phyloP scores from a whole-genome alignment of 192 early-diverging fungal species.

The Oehlia diaphana region DNA sequence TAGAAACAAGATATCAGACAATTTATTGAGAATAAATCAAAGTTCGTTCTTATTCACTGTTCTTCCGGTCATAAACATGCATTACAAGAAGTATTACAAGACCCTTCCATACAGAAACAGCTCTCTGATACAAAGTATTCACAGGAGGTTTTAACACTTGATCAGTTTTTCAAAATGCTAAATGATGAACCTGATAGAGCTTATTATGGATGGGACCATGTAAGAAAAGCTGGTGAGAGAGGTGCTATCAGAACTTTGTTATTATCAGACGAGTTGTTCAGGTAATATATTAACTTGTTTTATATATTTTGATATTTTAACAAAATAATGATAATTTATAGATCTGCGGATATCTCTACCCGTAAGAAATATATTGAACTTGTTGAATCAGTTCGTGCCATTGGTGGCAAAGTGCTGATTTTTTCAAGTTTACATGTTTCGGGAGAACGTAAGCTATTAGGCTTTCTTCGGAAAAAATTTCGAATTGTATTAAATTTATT shows the following conservation, averaged over 20 bases:
- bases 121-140: conserved; percentile 93
- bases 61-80: conserved; percentile 97
- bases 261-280: conserved; percentile 92
- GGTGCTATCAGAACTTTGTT: conserved; percentile 87
- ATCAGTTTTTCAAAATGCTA: conserved; percentile 89
- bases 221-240: conserved; percentile 77
- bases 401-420: conserved; percentile 78
- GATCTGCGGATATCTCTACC: conserved; percentile 81
- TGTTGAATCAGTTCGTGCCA: conserved; percentile 76
- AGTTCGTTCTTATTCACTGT: conserved; percentile 88
- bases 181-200: conserved; percentile 86
- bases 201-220: conserved; percentile 90
- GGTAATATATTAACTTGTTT: conserved; percentile 39
- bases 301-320: conserved; percentile 19
- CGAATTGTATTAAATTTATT: not conserved
- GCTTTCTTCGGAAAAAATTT: too few species aligned
- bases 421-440: conserved; percentile 94
- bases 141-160: conserved; percentile 77
- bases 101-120: conserved; percentile 73
- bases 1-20: conserved; percentile 78
- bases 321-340: conserved; percentile 28
- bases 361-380: conserved; percentile 84
- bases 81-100: conserved; percentile 90
- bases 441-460: conserved; percentile 76
- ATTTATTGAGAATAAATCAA: conserved; percentile 81